Conservation (phyloP, 2,329 filamentous ascomycete species). For the Alternaria sp. region DNA sequence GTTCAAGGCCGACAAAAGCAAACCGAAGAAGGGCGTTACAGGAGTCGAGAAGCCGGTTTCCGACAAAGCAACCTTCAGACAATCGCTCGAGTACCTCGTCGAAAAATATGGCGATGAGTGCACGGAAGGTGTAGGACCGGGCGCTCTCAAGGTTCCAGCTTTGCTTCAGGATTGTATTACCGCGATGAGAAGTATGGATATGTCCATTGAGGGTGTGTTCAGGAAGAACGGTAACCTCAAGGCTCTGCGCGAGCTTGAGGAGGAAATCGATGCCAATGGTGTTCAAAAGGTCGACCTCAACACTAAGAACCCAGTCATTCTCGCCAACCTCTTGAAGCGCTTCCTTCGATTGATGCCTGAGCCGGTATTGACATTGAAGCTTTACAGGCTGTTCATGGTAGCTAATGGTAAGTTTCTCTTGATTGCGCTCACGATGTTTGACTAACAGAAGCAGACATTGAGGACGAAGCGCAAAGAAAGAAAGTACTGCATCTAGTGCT, state of each 20-base stretch:
- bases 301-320: constrained; percentile 89
- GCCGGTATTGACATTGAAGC: constrained; percentile 91
- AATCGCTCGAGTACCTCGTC: constrained; percentile 85
- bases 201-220: constrained; percentile 98
- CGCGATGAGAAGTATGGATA: constrained; percentile 98
- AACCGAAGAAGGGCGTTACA: constrained; percentile 77
- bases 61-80: constrained; percentile 86
- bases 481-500: constrained; percentile 89
- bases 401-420: constrained; percentile 71
- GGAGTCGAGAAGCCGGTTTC: constrained; percentile 46
- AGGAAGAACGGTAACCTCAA: constrained; percentile 99
- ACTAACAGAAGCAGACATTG: constrained; percentile 65
- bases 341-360: constrained; percentile 95
- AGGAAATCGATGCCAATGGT: constrained; percentile 84
- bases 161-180: constrained; percentile 93
- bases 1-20: constrained; percentile 60
- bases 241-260: constrained; percentile 84
- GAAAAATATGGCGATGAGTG: constrained; percentile 96
- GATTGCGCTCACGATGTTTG: not conserved
- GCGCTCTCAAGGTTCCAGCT: constrained; percentile 88
- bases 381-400: constrained; percentile 88
- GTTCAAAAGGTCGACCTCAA: constrained; percentile 86
- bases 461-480: constrained; percentile 80
- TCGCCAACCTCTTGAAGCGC: constrained; percentile 92
- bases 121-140: constrained; percentile 95